These are phyloP conservation scores for Backusella westeae DNA, from an alignment of 192 early-diverging fungal genomes.

Conservation along the genomic window DNA sequence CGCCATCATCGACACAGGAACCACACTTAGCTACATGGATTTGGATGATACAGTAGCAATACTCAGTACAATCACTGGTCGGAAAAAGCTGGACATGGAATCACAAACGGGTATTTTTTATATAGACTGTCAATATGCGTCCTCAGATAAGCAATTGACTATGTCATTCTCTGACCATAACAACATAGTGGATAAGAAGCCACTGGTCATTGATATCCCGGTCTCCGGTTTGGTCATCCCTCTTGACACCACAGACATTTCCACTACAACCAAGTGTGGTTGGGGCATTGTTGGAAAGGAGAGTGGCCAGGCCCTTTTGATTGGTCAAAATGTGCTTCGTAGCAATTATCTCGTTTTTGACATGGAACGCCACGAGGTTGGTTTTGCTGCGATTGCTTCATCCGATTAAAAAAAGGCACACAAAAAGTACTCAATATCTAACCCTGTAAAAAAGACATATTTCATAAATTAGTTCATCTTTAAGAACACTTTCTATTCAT, in stretches of 20 bases:
- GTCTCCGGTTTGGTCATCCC: conserved; percentile 19
- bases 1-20: conserved; percentile 28
- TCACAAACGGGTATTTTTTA: background rate
- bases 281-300: conserved; percentile 17
- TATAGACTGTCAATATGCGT: conserved; percentile 15
- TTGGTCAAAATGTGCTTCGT: conserved; percentile 25
- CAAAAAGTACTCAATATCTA: background rate
- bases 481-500: background rate
- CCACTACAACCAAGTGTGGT: conserved; percentile 15
- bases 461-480: background rate
- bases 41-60: background rate
- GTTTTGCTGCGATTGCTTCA: conserved; percentile 1
- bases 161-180: conserved; percentile 10
- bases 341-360: conserved; percentile 22
- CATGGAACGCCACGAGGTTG: conserved; percentile 14
- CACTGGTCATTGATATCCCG: conserved; percentile 22
- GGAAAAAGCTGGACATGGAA: background rate
- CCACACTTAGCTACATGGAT: conserved; percentile 23
- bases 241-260: conserved; percentile 17
- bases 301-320: background rate
- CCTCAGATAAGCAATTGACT: conserved; percentile 7
- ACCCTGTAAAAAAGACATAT: no score
- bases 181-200: background rate
- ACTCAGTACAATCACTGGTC: background rate
- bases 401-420: background rate